Base-by-base conservation (phyloP, 177 flowering plant species). In the Tripterygium wilfordii region DNA sequence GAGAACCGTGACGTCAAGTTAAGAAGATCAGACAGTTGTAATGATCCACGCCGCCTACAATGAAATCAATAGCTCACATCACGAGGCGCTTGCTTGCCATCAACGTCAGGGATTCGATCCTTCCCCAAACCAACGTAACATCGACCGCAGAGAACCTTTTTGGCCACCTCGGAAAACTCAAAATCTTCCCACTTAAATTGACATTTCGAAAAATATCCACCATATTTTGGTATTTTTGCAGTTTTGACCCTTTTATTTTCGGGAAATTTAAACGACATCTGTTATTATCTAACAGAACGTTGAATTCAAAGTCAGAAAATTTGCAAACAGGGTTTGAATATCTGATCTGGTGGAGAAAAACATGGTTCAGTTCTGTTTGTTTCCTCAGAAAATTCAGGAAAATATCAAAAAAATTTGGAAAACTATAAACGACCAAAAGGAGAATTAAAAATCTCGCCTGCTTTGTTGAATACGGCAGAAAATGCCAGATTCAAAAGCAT, bases 71-170 rank as follows among this genome's bases (percentile, higher is more conserved):
- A 31, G 48, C 63, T 53, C 70, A 20, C 63, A 49, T 38, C 57
- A 45, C 69, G 10, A 63, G 39, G 62, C 21, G 16, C 33, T 20
- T 14, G 17, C 18, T 8, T 26, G 57, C 10, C 45, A 5, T 16
- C 28, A 38, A n/a, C 40, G 16, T 22, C 28, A n/a, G 29, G 31
- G 2, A 53, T 48, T 61, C 41, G 53, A 28, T 23, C 32, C 26
- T 53, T 51, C 50, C 71, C 57, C 10, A 56, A 58, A 62, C 63
- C 53, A 58, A 58, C 71, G 56, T 48, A 23, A 28, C 32, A 36
- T 36, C 39, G 45, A 51, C 57, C 49, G 41, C 33, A 35, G 27
- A 36, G 49, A 17, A 43, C 14, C 25, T 55, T 39, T 44, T 38
- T 38, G 25, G 9, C 45, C 24, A 21, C 59, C 58, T 58, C 60